These are phyloP conservation scores for Monilinia laxa DNA, from an alignment of 2,329 filamentous ascomycete genomes.

Conservation along the genomic window DNA sequence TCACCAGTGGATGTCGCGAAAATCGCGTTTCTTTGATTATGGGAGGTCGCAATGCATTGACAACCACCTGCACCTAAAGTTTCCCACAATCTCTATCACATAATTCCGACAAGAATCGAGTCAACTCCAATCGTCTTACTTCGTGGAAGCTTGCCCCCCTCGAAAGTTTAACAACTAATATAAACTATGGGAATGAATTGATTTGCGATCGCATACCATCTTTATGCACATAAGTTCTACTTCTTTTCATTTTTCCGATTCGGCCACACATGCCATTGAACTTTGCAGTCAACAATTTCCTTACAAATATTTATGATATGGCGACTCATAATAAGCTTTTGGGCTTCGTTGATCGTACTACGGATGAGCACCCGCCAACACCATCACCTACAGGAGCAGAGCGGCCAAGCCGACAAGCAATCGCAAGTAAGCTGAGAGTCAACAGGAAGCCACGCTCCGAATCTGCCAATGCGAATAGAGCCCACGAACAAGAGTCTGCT, in stretches of 20 bases:
- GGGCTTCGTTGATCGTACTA: background rate
- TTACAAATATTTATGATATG: slow-evolving; percentile 14
- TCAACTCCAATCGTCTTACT: background rate
- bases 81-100: background rate
- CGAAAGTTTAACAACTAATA: background rate
- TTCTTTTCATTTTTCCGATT: background rate
- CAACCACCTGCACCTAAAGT: background rate
- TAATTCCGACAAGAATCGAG: background rate
- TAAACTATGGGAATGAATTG: background rate
- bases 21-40: background rate
- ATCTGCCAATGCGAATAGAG: slow-evolving; percentile 9
- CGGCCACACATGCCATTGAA: slow-evolving; percentile 11
- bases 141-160: background rate
- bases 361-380: background rate
- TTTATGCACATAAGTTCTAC: background rate
- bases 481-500: background rate
- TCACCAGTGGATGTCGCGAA: slow-evolving; percentile 15
- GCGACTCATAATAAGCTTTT: background rate
- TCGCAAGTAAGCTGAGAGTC: slow-evolving; percentile 5
- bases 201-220: background rate
- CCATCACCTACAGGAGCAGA: slow-evolving; percentile 8
- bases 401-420: slow-evolving; percentile 1
- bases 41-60: background rate
- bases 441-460: slow-evolving; percentile 3
- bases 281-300: background rate